Evolutionary conservation across 2,329 filamentous ascomycete species (phyloP).

Genomic region (Ramularia collo-cygni): DNA sequence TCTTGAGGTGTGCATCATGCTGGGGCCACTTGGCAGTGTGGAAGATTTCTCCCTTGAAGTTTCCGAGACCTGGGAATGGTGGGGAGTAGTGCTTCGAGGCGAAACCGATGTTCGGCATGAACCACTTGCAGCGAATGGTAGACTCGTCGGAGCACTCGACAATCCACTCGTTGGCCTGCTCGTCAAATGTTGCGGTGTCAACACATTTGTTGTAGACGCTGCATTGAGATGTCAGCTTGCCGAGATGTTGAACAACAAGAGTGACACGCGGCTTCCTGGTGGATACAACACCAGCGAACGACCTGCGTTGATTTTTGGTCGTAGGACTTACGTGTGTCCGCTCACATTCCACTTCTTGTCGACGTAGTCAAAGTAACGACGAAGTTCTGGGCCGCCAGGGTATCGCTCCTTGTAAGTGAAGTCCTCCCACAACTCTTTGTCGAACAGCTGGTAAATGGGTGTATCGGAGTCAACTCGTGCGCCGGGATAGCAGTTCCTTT

Average conservation of each 20-base stretch:
- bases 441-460: conserved; percentile 26
- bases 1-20: conserved; percentile 46
- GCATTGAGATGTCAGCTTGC: no score
- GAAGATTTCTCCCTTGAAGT: conserved; percentile 51
- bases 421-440: conserved; percentile 34
- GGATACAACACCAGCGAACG: no score
- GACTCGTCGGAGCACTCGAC: conserved; percentile 48
- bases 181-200: conserved; percentile 46
- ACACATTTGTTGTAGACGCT: conserved; percentile 50
- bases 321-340: conserved; percentile 39
- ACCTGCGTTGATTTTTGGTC: no score
- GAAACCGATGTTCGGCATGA: conserved; percentile 51
- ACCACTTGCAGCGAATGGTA: conserved; percentile 43
- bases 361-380: conserved; percentile 53
- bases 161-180: conserved; percentile 43
- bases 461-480: conserved; percentile 40
- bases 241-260: no score
- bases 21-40: conserved; percentile 50
- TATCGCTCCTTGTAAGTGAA: conserved; percentile 46
- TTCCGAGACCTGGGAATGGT: conserved; percentile 52
- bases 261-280: no score
- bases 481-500: conserved; percentile 30
- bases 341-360: conserved; percentile 49
- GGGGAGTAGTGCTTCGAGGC: conserved; percentile 55
- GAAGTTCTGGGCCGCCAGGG: conserved; percentile 41